A percentile compares a stretch with the other conserved stretches of the same genome.
Evolutionary conservation across 805 yeast species (phyloP).

Genomic region (Cyberlindnera americana): DNA sequence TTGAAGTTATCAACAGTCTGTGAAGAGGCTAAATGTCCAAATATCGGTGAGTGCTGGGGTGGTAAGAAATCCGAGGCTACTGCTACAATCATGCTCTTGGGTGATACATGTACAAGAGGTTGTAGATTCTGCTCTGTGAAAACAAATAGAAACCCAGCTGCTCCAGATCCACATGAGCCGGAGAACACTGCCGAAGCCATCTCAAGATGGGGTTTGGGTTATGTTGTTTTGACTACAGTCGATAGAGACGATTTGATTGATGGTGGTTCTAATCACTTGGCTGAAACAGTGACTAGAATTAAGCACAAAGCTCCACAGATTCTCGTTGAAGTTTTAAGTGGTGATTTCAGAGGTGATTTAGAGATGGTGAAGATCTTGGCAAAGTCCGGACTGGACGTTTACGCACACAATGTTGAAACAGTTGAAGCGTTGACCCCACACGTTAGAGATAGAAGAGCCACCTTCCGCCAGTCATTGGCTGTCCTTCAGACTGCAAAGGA

Average conservation of each 20-base stretch:
- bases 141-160: constrained; percentile 81
- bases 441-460: constrained; percentile 95
- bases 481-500: constrained; percentile 81
- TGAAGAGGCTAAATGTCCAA: constrained; percentile 99
- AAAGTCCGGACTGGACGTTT: constrained; percentile 84
- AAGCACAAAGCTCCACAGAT: constrained; percentile 88
- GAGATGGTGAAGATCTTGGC: constrained; percentile 80
- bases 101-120: constrained; percentile 99
- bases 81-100: constrained; percentile 96
- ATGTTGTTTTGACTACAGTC: constrained; percentile 94
- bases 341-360: constrained; percentile 92
- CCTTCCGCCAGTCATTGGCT: constrained; percentile 80
- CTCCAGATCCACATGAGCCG: constrained; percentile 95
- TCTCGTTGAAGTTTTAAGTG: constrained; percentile 88
- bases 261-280: constrained; percentile 90
- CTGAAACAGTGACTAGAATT: constrained; percentile 80
- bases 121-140: constrained; percentile 97
- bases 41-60: constrained; percentile 99
- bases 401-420: constrained; percentile 95
- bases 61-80: constrained; percentile 90
- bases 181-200: constrained; percentile 98
- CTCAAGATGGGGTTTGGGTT: constrained; percentile 96
- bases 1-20: constrained; percentile 92
- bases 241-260: constrained; percentile 93
- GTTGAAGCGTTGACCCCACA: constrained; percentile 93